These are phyloP conservation scores for Lavandula angustifolia DNA, from an alignment of 257 asterid species.

Conservation along the genomic window DNA sequence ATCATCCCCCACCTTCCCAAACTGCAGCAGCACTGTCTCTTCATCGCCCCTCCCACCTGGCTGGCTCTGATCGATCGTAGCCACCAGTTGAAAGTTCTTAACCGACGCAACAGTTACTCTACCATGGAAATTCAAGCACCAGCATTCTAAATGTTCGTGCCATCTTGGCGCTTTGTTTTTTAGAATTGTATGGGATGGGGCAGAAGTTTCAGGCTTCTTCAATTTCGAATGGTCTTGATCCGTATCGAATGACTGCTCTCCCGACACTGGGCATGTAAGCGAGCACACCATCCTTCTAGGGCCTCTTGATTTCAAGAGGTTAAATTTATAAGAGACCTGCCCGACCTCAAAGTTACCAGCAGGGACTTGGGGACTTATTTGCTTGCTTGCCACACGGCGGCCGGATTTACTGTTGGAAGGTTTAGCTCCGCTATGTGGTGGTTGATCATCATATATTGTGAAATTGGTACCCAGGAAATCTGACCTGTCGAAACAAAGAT, in stretches of 20 bases:
- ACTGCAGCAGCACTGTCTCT: conserved; percentile 85
- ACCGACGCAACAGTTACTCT: conserved; percentile 94
- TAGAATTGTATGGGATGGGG: conserved; percentile 46
- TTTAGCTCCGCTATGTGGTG: conserved; percentile 78
- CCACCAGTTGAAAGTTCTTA: conserved; percentile 84
- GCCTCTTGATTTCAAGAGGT: conserved; percentile 87
- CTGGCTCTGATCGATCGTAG: conserved; percentile 71
- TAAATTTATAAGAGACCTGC: conserved; percentile 74
- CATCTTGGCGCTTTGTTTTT: conserved; percentile 91
- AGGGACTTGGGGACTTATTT: conserved; percentile 89
- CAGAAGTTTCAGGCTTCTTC: conserved; percentile 31
- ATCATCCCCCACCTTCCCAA: conserved; percentile 83
- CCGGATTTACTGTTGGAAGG: conserved; percentile 70
- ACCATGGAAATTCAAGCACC: conserved; percentile 98
- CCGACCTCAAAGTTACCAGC: conserved; percentile 86
- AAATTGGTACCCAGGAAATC: conserved; percentile 93
- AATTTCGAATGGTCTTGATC: conserved; percentile 31
- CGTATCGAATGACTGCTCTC: conserved; percentile 34
- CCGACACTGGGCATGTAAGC: conserved; percentile 49
- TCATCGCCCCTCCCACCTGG: conserved; percentile 82
- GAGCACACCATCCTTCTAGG: conserved; percentile 89
- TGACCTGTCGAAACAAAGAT: conserved; percentile 52
- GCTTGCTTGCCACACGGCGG: conserved; percentile 84
- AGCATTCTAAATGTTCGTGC: conserved; percentile 92
- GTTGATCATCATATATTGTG: conserved; percentile 77